A percentile compares a stretch with the other conserved stretches of the same genome.
Conservation (phyloP, 352 stramenopile genomes). For the Phytophthora syringae region DNA sequence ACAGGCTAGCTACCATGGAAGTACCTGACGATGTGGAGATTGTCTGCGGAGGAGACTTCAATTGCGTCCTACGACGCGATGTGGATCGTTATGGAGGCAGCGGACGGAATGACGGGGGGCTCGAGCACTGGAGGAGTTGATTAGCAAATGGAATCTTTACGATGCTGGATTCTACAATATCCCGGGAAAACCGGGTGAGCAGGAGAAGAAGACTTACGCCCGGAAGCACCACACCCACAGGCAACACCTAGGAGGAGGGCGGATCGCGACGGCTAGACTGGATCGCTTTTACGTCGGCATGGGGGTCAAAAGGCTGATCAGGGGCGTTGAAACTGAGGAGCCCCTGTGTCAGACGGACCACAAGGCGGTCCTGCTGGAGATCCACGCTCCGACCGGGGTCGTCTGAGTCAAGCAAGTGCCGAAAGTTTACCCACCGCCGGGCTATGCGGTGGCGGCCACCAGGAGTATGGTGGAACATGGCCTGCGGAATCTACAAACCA, state of each 20-base stretch:
- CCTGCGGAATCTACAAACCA: too few species aligned
- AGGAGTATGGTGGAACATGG: too few species aligned
- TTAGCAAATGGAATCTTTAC: neutral
- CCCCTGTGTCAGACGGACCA: neutral
- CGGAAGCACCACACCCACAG: neutral
- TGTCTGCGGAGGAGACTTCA: constrained; percentile 4
- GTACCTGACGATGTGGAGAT: neutral
- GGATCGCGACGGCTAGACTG: neutral
- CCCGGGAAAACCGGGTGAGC: too few species aligned
- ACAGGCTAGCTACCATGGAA: neutral
- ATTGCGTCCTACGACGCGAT: neutral
- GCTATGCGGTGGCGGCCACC: too few species aligned
- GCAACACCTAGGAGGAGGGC: neutral
- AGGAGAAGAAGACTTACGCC: neutral
- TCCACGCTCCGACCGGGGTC: neutral
- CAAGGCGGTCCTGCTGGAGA: neutral
- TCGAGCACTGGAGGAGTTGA: neutral
- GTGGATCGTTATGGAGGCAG: neutral
- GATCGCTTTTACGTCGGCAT: neutral
- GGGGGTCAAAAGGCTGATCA: neutral
- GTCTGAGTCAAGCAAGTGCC: neutral
- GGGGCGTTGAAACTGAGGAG: neutral
- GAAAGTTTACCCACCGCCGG: neutral
- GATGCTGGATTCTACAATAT: constrained; percentile 10
- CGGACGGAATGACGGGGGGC: neutral